Conservation (phyloP, 208 protist species). For the Acanthamoeba triangularis region DNA sequence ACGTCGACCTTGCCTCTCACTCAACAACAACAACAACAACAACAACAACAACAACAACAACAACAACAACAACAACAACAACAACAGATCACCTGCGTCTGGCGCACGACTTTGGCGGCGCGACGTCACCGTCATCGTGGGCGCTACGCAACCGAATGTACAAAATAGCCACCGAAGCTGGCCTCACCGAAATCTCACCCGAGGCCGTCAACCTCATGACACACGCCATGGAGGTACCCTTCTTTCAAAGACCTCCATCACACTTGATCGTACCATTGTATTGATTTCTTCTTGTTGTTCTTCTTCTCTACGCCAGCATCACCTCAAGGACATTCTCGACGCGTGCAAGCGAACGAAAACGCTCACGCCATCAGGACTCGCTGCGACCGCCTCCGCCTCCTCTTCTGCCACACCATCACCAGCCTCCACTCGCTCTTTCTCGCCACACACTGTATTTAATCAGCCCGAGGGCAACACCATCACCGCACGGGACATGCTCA, state of each 20-base stretch:
- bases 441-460: constrained; percentile 61
- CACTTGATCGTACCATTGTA: neutral
- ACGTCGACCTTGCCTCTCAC: too few species aligned
- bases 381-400: neutral
- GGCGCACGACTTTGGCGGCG: constrained; percentile 52
- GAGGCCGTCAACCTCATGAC: constrained; percentile 49
- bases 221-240: constrained; percentile 38
- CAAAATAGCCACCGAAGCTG: constrained; percentile 45
- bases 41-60: too few species aligned
- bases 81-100: constrained; percentile 25
- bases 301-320: neutral
- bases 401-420: neutral
- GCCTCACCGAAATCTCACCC: constrained; percentile 53
- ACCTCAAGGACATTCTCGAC: constrained; percentile 47
- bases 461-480: constrained; percentile 38
- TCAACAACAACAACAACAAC: too few species aligned
- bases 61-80: too few species aligned
- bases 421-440: neutral
- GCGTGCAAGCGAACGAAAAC: constrained; percentile 33
- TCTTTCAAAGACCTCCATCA: neutral
- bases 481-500: constrained; percentile 42
- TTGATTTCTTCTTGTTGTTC: neutral
- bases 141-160: constrained; percentile 56
- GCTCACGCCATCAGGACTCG: neutral
- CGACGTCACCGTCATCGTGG: constrained; percentile 3